Evolutionary conservation across 2,329 filamentous ascomycete species (phyloP), one percentile per base, ranked within the genome.

Genomic region (Aspergillus cejpii): DNA sequence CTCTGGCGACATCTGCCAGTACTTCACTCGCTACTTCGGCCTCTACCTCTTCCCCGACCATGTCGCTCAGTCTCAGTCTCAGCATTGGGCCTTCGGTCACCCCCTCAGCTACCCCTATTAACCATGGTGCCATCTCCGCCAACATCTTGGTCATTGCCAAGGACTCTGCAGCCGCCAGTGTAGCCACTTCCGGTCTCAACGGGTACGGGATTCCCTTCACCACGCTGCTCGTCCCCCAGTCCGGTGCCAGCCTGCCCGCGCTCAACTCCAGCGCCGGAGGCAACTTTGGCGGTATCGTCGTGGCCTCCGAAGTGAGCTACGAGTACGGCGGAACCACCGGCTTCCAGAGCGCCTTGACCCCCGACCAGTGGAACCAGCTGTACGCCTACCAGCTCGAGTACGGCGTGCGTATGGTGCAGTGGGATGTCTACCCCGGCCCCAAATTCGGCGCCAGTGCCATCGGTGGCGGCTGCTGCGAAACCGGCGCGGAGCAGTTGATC

Each of bases 171-270:
- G 69, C 75, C 2, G 74, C 74, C 6, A 64, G 63, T 14, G 72
- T 73, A 21, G 74, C 74, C 10, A 72, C 70, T 27, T 73, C 72
- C 10, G 79, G 78, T 19, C 70, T 83, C 6, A 74, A 78, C 55
- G 78, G 70, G 45, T 82, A 83, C 54, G 79, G 77, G 24, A 81
- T 83, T 49, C 77, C 78, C 1, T 81, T 72, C 53, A 67, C 80
- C 52, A 68, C 73, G 5, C 55, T 80, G 8, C 51, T 74, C 15
- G 76, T 83, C n/a, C 77, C 78, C 6, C 67, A 76, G 53, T 54
- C 58, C 5, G 79, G 79, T 11, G 63, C 69, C 4, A 52, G 64
- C 14, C 71, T 83, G 21, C 79, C 79, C 1, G 49, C 62, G 0
- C 69, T 83, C 24, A 80, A 76, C 54, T 66, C 67, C 10, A 70